Base-by-base conservation (phyloP, 371 early-diverging fungal genomes). In the Syncephalis plumigaleata region DNA sequence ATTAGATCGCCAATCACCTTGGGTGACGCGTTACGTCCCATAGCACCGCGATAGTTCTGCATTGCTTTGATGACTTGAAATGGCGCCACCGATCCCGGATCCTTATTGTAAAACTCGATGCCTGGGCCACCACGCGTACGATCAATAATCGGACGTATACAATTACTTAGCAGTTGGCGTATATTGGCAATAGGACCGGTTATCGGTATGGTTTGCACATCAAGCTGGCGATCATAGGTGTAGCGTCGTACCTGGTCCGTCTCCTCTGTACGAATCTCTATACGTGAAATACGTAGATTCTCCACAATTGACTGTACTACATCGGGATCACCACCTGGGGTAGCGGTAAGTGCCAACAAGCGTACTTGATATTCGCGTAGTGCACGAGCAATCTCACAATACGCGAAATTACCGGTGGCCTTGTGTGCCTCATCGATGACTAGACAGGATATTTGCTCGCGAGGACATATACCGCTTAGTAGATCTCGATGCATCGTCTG, bases 371-470 rank as follows among this genome's bases (percentile, higher is more conserved):
- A 56, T 27, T 82, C 64, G 1, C 54, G 43, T 11, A 93, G 54
- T 17, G 58, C 52, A 1, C 71, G 60, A 4, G 92, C 55, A 2
- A 84, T 83, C 36, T 77, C 76, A 3, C 75, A 64, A 54, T 85
- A 92, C 0, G 96, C 83, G 49, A 87, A 80, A 16, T 77, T 73
- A 4, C 94, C 93, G 0, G 74, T 71, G 1, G 93, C 90, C 1
- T 83, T 65, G 55, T 95, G 96, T 0, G 96, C 96, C 55, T 95
- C 96, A 50, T 95, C 96, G 1, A 93, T 63, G 1, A 95, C 90
- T 20, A 93, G 45, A 43, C 86, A 71, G 0, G 70, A 71, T 4
- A 90, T 55, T 13, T 66, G 52, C 5, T 68, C 65, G 1, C 59
- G 63, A 7, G 74, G 71, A 39, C 77, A 81, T 4, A 63, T 60